A percentile compares a stretch with the other conserved stretches of the same genome.
phyloP scores from a whole-genome alignment of 2,329 filamentous ascomycete genomes.

The Rutstroemia sp. region DNA sequence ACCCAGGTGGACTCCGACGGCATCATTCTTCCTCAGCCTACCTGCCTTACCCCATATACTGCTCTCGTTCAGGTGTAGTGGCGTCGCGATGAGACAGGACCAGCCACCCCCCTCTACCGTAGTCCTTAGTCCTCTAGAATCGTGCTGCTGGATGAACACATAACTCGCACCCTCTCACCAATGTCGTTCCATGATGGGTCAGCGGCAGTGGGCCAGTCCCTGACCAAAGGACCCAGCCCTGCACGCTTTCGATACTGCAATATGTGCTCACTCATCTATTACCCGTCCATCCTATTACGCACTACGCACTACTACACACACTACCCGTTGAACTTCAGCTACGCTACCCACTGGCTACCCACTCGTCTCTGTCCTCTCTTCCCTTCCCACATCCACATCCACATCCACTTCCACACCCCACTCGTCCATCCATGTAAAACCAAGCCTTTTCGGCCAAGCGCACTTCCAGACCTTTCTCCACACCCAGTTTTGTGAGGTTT shows the following conservation, averaged over 20 bases:
- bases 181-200: slow-evolving; percentile 16
- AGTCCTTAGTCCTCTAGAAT: background rate
- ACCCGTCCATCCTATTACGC: background rate
- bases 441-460: slow-evolving; percentile 22
- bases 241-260: slow-evolving; percentile 15
- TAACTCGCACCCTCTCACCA: background rate
- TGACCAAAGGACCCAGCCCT: slow-evolving; percentile 2
- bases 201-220: slow-evolving; percentile 4
- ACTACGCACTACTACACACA: background rate
- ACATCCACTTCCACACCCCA: background rate
- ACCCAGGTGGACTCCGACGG: slow-evolving; percentile 9
- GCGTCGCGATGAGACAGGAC: slow-evolving; percentile 25
- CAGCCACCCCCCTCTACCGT: slow-evolving; percentile 26
- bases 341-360: background rate
- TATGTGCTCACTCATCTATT: slow-evolving; percentile 7
- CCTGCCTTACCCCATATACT: slow-evolving; percentile 25
- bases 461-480: slow-evolving; percentile 24
- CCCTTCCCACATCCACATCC: background rate
- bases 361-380: slow-evolving; percentile 2
- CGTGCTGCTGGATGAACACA: slow-evolving; percentile 24
- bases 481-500: slow-evolving; percentile 26
- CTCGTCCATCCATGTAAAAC: slow-evolving; percentile 10
- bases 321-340: slow-evolving; percentile 5
- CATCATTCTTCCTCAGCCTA: slow-evolving; percentile 21
- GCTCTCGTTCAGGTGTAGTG: slow-evolving; percentile 19